Evolutionary conservation across 345 rosid species (phyloP), one percentile per base, ranked within the genome.

Genomic region (Trapa bicornis): DNA sequence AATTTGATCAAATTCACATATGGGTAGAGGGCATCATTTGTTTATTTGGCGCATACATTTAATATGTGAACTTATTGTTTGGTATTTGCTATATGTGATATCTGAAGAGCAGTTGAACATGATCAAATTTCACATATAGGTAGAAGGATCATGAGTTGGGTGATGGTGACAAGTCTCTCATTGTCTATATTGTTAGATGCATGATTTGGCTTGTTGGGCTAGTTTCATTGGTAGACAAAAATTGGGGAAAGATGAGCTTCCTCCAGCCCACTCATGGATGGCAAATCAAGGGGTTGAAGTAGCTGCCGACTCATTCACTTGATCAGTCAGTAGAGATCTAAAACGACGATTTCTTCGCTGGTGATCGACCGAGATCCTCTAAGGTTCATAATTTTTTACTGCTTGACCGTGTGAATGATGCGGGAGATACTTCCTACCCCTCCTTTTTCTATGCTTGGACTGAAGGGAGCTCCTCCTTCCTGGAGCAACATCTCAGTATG

Each of bases 241-340:
- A 77, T 67, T 61, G 14, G 47, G 4, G 70, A 48, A 82, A 80
- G 81, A 72, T 22, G 93, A 87, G 96, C 91, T 89, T 89, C 85
- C 85, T 81, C 80, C 89, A 74, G 92, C 76, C 92, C 91, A 89
- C 82, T 76, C 91, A 81, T 77, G 84, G 93, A 78, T 73, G 77
- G 80, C 80, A 73, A 32, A 43, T 36, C 3, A 52, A 41, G 80
- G 82, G 84, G 84, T 71, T 77, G 81, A 82, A 87, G 58, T 82
- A 87, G 77, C 96, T 87, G 86, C 89, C 89, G 93, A 89, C 91
- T 89, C 96, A 89, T 87, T 84, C 86, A 85, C 79, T 80, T 93
- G 81, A 82, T 73, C 91, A 85, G 81, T 75, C 70, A 58, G 82
- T 62, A 74, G 81, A 60, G 62, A 33, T 29, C 47, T 1, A 12